These are phyloP conservation scores for Aspergillus novofumigatus DNA, from an alignment of 2,329 filamentous ascomycete genomes.

Conservation along the genomic window DNA sequence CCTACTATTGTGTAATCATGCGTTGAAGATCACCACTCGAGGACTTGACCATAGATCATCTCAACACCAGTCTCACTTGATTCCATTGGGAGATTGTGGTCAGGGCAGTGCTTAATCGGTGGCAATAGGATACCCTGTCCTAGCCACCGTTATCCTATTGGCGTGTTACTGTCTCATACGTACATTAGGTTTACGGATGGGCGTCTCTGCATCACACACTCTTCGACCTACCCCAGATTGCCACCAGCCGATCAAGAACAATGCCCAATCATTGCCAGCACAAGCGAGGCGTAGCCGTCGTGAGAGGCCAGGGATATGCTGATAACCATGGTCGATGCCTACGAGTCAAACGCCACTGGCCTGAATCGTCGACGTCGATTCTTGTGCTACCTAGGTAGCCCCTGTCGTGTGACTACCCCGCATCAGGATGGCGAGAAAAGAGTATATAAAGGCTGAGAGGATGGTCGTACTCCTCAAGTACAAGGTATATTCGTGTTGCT, in stretches of 20 bases:
- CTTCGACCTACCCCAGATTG: not conserved
- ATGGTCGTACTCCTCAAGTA: not conserved
- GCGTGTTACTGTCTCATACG: not conserved
- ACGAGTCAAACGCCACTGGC: not conserved
- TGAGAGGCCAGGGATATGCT: not conserved
- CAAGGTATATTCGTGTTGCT: not conserved
- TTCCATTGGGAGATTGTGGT: not conserved
- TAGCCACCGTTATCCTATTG: not conserved
- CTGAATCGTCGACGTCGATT: not conserved
- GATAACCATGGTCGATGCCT: not conserved
- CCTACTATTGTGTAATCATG: not conserved
- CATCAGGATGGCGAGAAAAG: constrained; percentile 11
- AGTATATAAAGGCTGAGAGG: constrained; percentile 17
- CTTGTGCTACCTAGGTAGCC: not conserved
- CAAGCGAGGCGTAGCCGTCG: not conserved
- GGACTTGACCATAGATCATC: not conserved
- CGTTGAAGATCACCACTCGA: not conserved
- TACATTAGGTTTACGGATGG: not conserved
- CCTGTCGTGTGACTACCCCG: constrained; percentile 20
- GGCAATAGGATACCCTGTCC: not conserved
- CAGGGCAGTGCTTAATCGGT: not conserved
- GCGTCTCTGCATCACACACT: not conserved
- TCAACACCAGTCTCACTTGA: not conserved
- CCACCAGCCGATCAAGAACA: not conserved
- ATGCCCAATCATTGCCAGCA: not conserved